Conservation (phyloP, 2,329 filamentous ascomycete species). For the Diaporthe destruens region DNA sequence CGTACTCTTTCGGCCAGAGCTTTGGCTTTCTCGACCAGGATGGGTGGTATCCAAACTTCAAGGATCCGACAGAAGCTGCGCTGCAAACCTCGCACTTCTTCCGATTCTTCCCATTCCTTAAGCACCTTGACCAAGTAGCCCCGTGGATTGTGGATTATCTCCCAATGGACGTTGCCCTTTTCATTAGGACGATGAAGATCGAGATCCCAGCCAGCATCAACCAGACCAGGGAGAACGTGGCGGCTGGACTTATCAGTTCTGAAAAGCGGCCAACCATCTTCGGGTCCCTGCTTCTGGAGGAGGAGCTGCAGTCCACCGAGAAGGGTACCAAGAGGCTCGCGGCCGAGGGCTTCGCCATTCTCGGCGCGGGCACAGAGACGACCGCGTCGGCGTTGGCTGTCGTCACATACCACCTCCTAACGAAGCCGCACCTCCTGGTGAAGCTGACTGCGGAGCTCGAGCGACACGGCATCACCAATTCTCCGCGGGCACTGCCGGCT, state of each 20-base stretch:
- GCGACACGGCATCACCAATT: slow-evolving; percentile 51
- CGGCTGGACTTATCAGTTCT: slow-evolving; percentile 42
- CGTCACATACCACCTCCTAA: slow-evolving; percentile 43
- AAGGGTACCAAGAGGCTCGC: slow-evolving; percentile 48
- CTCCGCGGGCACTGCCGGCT: slow-evolving; percentile 15
- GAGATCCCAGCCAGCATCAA: slow-evolving; percentile 53
- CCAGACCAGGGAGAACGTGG: slow-evolving; percentile 48
- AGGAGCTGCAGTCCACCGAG: slow-evolving; percentile 48
- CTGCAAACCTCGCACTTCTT: slow-evolving; percentile 45
- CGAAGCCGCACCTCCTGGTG: slow-evolving; percentile 27
- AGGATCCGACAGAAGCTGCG: slow-evolving; percentile 44
- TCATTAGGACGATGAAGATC: slow-evolving; percentile 51
- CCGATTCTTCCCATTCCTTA: slow-evolving; percentile 43
- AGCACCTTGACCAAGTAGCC: slow-evolving; percentile 43
- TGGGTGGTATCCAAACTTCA: slow-evolving; percentile 47
- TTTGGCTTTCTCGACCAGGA: slow-evolving; percentile 46
- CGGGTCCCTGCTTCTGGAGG: slow-evolving; percentile 47
- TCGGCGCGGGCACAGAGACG: slow-evolving; percentile 47
- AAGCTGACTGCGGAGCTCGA: slow-evolving; percentile 50
- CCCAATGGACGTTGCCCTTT: slow-evolving; percentile 12
- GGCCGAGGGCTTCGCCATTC: slow-evolving; percentile 49
- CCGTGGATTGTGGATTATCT: slow-evolving; percentile 37
- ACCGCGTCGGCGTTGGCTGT: slow-evolving; percentile 43
- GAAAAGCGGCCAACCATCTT: slow-evolving; percentile 52
- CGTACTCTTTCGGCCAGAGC: slow-evolving; percentile 44